Base-by-base conservation (phyloP, 2,329 filamentous ascomycete genomes). In the Paecilomyces formosus region DNA sequence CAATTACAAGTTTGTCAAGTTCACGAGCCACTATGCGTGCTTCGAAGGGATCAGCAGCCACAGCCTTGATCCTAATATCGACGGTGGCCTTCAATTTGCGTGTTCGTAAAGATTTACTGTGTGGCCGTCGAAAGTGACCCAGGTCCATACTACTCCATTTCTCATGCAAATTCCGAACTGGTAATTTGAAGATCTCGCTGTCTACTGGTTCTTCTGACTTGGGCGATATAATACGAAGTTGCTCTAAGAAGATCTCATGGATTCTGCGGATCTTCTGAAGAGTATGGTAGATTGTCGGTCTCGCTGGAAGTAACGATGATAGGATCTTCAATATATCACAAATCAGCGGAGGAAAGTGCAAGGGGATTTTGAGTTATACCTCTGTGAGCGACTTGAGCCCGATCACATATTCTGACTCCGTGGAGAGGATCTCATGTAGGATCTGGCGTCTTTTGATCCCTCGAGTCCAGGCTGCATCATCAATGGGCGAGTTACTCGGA, bases 371-470 rank as follows among this genome's bases (percentile, higher is more conserved):
- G 0, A 18, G 15, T 28, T 3, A 70, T 77, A 93, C 92, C 74
- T 95, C 92, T 70, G 89, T 88, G 60, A 97, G 79, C 63, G 94
- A 91, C 66, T 90, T 90, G 59, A 97, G 75, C 67, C 96, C 93
- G 15, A 87, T 85, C 65, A 97, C 87, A 70, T 97, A 97, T 67
- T 88, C 85, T 70, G 94, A 89, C 72, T 97, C 94, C 0, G 92
- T 96, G 58, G 78, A 83, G 61, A 97, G 85, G 55, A 97, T 78
- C 74, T 97, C 94, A 69, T 94, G 89, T 35, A 97, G 75, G 45
- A 96, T 86, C 61, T 87, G 86, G 13, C 90, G 85, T 61, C 94
- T 85, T 67, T 92, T 88, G 21, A 89, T 74, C 1, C 90, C 85
- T 56, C 92, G 85, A 63, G 86, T 83, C 50, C 83, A 82, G n/a